phyloP scores from a whole-genome alignment of 2,329 filamentous ascomycete genomes.

The Sclerotinia spermophila region DNA sequence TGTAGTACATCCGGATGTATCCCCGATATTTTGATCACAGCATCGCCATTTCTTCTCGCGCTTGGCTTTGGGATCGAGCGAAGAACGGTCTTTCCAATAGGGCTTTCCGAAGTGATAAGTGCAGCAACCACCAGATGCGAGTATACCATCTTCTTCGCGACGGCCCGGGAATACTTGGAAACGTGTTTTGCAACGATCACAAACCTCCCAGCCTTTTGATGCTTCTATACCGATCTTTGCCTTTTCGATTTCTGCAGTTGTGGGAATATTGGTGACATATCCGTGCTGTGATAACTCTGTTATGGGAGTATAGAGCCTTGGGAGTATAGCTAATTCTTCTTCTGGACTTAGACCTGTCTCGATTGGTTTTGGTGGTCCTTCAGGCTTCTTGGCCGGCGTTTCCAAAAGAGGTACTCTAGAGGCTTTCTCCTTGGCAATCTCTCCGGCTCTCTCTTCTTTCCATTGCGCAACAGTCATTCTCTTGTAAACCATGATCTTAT shows the following conservation, averaged over 20 bases:
- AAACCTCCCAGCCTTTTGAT: conserved; percentile 77
- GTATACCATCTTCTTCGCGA: conserved; percentile 68
- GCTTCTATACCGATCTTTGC: conserved; percentile 63
- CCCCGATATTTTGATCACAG: conserved; percentile 71
- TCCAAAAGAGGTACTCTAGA: conserved; percentile 36
- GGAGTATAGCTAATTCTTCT: conserved; percentile 66
- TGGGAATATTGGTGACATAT: conserved; percentile 70
- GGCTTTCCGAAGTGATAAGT: conserved; percentile 75
- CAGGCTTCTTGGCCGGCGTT: conserved; percentile 34
- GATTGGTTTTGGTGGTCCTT: conserved; percentile 49
- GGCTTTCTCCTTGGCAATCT: conserved; percentile 40
- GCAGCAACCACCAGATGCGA: conserved; percentile 75
- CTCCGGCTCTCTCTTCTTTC: conserved; percentile 56
- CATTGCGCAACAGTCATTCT: conserved; percentile 72
- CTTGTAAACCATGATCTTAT: conserved; percentile 70
- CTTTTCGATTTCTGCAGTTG: conserved; percentile 60
- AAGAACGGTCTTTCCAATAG: conserved; percentile 49
- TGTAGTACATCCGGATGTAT: conserved; percentile 69
- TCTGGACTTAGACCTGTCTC: conserved; percentile 64
- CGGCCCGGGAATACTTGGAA: conserved; percentile 93
- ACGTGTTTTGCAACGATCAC: conserved; percentile 78
- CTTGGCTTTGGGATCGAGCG: conserved; percentile 53
- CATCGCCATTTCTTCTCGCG: conserved; percentile 68
- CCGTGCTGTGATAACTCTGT: conserved; percentile 62
- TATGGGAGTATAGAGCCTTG: conserved; percentile 61